Conservation (phyloP, 179 eudicot species). For the Nepenthes alata region DNA sequence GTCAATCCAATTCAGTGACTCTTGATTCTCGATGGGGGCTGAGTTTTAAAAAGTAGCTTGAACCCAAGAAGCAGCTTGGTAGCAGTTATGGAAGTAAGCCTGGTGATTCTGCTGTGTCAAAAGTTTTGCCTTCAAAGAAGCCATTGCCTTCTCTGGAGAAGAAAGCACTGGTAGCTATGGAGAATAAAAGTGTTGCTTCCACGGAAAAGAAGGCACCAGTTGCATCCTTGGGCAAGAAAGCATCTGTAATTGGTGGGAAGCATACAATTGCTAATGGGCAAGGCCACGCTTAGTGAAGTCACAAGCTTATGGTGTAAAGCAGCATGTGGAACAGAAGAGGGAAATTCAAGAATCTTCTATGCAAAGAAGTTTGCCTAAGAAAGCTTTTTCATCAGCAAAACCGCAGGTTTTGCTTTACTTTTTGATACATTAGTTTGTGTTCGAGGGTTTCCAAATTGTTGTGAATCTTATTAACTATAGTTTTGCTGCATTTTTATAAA, state of each 20-base stretch:
- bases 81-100: conserved; percentile 48
- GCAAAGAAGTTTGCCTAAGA: conserved; percentile 22
- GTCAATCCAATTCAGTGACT: conserved; percentile 5
- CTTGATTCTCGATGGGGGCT: conserved; percentile 15
- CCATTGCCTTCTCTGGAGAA: conserved; percentile 21
- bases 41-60: conserved; percentile 35
- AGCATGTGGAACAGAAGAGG: conserved; percentile 19
- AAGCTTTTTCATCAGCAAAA: conserved; percentile 23
- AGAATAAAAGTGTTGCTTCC: conserved; percentile 1
- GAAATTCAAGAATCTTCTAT: conserved; percentile 25
- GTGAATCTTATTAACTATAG: no score
- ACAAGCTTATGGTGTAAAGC: conserved; percentile 25
- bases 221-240: background rate
- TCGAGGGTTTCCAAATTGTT: no score
- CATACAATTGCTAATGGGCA: conserved; percentile 20
- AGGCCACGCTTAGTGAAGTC: conserved; percentile 18
- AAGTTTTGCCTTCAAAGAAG: conserved; percentile 24
- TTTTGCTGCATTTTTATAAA: background rate
- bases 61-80: conserved; percentile 24
- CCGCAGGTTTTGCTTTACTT: conserved; percentile 26
- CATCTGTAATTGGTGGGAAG: conserved; percentile 19
- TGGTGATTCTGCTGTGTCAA: conserved; percentile 34
- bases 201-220: no score
- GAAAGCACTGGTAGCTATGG: conserved; percentile 11
- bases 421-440: no score